A percentile compares a stretch with the other conserved stretches of the same genome.
Evolutionary conservation across 371 early-diverging fungal species (phyloP).

Genomic region (Zychaea mexicana): DNA sequence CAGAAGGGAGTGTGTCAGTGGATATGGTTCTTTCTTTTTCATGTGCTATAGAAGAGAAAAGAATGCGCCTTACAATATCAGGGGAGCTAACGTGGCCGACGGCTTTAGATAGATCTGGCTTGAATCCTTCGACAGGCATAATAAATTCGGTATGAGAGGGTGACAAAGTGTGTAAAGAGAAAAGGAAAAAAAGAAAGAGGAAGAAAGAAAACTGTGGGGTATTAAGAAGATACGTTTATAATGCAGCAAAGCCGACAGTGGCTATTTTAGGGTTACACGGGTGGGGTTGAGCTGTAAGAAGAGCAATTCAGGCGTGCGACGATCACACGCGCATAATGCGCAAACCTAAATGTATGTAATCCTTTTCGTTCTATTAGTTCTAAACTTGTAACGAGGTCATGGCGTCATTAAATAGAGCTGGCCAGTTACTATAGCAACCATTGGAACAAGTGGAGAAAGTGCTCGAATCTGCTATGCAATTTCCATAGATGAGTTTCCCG

Average conservation of each 20-base stretch:
- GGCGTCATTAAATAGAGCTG: no score
- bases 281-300: neutral
- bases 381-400: no score
- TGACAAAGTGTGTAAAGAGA: neutral
- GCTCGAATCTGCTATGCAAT: no score
- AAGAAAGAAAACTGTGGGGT: neutral
- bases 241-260: neutral
- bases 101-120: slow-evolving; percentile 54
- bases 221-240: neutral
- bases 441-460: no score
- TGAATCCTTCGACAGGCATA: slow-evolving; percentile 19
- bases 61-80: slow-evolving; percentile 16
- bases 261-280: neutral
- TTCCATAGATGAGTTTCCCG: no score
- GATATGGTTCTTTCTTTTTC: neutral
- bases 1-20: neutral
- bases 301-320: neutral
- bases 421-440: no score
- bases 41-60: neutral
- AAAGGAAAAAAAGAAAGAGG: neutral
- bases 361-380: neutral
- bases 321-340: slow-evolving; percentile 1
- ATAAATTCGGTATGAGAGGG: neutral
- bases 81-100: slow-evolving; percentile 44
- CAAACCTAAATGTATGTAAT: neutral